Evolutionary conservation across 345 rosid species (phyloP).

Genomic region (Euphorbia tirucalli): DNA sequence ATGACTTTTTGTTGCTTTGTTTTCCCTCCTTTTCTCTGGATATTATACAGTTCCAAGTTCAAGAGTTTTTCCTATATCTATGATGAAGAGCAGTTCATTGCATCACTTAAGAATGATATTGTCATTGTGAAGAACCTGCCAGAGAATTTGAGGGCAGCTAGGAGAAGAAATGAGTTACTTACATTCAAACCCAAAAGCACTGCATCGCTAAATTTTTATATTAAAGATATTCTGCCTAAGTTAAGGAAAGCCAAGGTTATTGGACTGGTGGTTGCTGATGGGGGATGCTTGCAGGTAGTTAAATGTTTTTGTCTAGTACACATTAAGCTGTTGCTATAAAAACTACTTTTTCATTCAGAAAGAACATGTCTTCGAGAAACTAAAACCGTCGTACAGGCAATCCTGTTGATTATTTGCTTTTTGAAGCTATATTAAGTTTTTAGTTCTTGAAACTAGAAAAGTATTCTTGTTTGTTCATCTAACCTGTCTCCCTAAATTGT

Average conservation of each 20-base stretch:
- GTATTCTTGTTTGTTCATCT: neutral
- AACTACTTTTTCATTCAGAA: neutral
- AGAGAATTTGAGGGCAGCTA: constrained; percentile 68
- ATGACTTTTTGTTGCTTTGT: neutral
- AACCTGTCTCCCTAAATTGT: neutral
- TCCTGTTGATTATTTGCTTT: neutral
- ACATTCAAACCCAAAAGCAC: constrained; percentile 70
- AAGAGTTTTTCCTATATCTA: constrained; percentile 95
- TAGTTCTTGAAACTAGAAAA: constrained; percentile 4
- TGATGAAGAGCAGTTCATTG: constrained; percentile 90
- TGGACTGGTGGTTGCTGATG: constrained; percentile 73
- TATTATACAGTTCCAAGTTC: constrained; percentile 61
- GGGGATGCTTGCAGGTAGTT: constrained; percentile 91
- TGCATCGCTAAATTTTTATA: constrained; percentile 72
- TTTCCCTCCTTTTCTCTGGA: constrained; percentile 6
- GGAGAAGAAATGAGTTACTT: constrained; percentile 68
- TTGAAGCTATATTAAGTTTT: neutral
- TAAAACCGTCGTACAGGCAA: neutral
- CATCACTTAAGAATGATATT: constrained; percentile 83
- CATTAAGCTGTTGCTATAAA: neutral
- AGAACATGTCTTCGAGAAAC: neutral
- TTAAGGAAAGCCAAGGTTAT: constrained; percentile 68
- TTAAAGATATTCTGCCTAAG: constrained; percentile 70
- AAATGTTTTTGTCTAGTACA: constrained; percentile 7
- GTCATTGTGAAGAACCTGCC: constrained; percentile 68